phyloP scores from a whole-genome alignment of 805 yeast genomes.

The Saccharomyces cerevisiae region DNA sequence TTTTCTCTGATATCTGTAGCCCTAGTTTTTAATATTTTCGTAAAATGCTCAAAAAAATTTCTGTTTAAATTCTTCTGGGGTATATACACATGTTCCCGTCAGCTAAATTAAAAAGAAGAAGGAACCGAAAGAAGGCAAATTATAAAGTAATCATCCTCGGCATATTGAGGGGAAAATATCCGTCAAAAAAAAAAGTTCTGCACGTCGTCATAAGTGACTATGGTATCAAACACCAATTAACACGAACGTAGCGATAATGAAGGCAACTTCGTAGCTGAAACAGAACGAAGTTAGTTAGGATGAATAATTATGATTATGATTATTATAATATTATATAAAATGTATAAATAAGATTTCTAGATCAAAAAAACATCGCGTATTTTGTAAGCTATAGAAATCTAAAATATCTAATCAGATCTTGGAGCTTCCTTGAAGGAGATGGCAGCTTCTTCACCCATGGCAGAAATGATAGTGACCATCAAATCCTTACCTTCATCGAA shows the following conservation, averaged over 20 bases:
- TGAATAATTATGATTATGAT: background rate
- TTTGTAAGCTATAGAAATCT: background rate
- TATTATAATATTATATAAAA: background rate
- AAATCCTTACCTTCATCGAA: slow-evolving; percentile 98
- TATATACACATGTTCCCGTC: too few relatives aligned
- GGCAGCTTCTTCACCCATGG: slow-evolving; percentile 99
- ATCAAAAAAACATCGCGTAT: background rate
- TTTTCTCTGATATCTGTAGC: too few relatives aligned
- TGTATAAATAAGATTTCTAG: background rate
- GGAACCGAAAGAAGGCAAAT: too few relatives aligned
- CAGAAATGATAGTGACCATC: slow-evolving; percentile 90
- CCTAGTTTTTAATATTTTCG: too few relatives aligned
- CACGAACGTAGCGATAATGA: background rate
- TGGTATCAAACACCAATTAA: too few relatives aligned
- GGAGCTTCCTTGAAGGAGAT: slow-evolving; percentile 98
- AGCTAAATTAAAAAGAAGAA: too few relatives aligned
- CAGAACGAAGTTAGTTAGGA: background rate
- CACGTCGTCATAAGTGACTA: background rate
- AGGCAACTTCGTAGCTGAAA: background rate
- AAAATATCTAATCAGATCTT: slow-evolving; percentile 36
- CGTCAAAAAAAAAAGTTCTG: background rate
- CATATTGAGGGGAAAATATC: background rate
- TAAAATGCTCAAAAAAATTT: too few relatives aligned
- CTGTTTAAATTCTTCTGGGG: too few relatives aligned
- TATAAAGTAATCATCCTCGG: background rate